Base-by-base conservation (phyloP, 2,329 filamentous ascomycete species). In the Diatrype stigma region DNA sequence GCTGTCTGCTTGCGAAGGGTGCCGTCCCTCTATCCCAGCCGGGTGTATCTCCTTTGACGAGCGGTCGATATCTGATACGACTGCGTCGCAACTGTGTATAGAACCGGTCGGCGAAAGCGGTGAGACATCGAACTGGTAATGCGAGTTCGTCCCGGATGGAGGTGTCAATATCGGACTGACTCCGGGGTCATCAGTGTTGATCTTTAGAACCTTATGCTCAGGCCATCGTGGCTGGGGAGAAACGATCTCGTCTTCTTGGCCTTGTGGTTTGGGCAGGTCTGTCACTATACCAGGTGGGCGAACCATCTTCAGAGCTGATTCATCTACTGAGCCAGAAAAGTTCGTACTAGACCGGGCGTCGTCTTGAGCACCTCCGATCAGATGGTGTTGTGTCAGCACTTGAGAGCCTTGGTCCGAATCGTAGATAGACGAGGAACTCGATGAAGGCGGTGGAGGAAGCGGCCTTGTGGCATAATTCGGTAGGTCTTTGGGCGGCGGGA, bases 101-200 rank as follows among this genome's bases (percentile, higher is more conserved):
- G 60, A 63, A 19, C 28, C 49, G 34, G 21, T 40, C 4, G 55
- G 52, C 1, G 56, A 56, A 6, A 64, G 42, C 1, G 63, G 63
- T n/a, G 63, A 65, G 34, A 65, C 63, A 10, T 57, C 48, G 37
- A 61, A 49, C 26, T 45, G 48, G 21, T 42, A 52, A 45, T 55
- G 54, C 3, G 26, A 21, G n/a, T 49, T 47, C 19, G 37, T 56
- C 23, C 46, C 53, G 8, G 56, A 51, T 12, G 48, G 51, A 6
- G 58, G 49, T 3, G 56, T 54, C 12, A 55, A 50, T 11, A 64
- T 23, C 10, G 63, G 63, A 45, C 63, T 65, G 19, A 65, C 55
- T 2, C 54, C 37, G 10, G 52, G 50, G 16, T 57, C 53, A 3
- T 49, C 48, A 22, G 48, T 46, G 38, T 48, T 54, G 22, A 56